Evolutionary conservation across 495 filamentous ascomycete species (phyloP).

Genomic region (Penicillium simplicissimum): DNA sequence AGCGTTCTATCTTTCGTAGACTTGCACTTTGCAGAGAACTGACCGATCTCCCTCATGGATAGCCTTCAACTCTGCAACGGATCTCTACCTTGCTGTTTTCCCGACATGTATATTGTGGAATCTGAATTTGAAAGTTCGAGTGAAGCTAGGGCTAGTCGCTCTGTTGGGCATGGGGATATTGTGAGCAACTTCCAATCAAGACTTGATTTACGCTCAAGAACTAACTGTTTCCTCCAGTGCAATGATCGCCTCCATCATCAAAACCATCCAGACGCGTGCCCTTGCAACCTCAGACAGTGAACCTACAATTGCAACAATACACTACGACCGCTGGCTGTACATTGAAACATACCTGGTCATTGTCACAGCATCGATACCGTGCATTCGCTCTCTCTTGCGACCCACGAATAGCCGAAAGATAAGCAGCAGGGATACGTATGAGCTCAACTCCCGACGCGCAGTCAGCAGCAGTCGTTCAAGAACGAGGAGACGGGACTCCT

Average conservation of each 20-base stretch:
- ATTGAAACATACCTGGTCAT: conserved; percentile 37
- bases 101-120: conserved; percentile 47
- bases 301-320: conserved; percentile 30
- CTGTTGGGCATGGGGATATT: conserved; percentile 49
- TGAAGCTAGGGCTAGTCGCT: conserved; percentile 48
- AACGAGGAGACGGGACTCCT: conserved; percentile 13
- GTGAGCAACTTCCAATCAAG: conserved; percentile 26
- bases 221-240: conserved; percentile 17
- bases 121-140: conserved; percentile 41
- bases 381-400: conserved; percentile 27
- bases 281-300: conserved; percentile 27
- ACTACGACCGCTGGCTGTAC: conserved; percentile 32
- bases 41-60: background rate
- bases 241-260: conserved; percentile 36
- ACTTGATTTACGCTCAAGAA: background rate
- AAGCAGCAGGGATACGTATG: conserved; percentile 18
- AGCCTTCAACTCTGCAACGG: conserved; percentile 46
- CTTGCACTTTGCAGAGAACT: background rate
- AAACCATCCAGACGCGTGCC: conserved; percentile 30
- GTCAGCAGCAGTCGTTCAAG: conserved; percentile 6
- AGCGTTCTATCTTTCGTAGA: background rate
- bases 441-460: conserved; percentile 17
- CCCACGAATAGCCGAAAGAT: conserved; percentile 8
- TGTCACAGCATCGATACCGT: conserved; percentile 35
- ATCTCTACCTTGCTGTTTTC: conserved; percentile 52